Percentiles rank a stretch among this genome's conserved stretches.
Conservation (phyloP, 164 flowering plant species). For the Macadamia tetraphylla region DNA sequence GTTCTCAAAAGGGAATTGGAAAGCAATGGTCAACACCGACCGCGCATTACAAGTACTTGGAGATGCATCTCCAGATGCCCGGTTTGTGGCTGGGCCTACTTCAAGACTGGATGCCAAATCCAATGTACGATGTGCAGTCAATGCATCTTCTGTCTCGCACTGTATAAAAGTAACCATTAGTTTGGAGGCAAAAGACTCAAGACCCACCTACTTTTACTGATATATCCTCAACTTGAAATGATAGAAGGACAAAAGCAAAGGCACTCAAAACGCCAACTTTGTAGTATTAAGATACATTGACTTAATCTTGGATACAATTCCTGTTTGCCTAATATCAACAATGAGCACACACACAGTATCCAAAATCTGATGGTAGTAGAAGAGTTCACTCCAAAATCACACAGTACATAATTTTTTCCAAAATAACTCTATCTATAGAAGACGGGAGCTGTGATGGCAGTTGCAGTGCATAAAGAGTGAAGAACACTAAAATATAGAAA, state of each 20-base stretch:
- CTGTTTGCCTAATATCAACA: too few relatives aligned
- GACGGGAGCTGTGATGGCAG: too few relatives aligned
- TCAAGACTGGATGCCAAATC: conserved; percentile 94
- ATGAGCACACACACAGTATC: too few relatives aligned
- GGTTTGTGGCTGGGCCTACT: conserved; percentile 54
- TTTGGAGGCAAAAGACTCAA: background rate
- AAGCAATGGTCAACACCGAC: conserved; percentile 86
- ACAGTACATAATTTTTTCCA: background rate
- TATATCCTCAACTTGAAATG: background rate
- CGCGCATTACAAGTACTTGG: conserved; percentile 31
- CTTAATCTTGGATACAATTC: background rate
- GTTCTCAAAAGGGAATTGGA: conserved; percentile 88
- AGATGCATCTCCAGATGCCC: conserved; percentile 33
- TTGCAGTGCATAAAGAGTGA: too few relatives aligned
- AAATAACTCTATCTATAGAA: too few relatives aligned
- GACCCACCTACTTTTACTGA: background rate
- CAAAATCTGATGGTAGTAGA: too few relatives aligned
- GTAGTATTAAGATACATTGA: too few relatives aligned
- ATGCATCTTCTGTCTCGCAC: conserved; percentile 43
- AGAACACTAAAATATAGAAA: too few relatives aligned
- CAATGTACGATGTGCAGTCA: conserved; percentile 54
- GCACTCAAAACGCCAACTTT: background rate
- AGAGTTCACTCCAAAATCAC: background rate
- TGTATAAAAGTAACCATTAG: conserved; percentile 17
- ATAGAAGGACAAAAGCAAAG: background rate